phyloP scores from a whole-genome alignment of 371 early-diverging fungal species.

The Batrachochytrium dendrobatidis region DNA sequence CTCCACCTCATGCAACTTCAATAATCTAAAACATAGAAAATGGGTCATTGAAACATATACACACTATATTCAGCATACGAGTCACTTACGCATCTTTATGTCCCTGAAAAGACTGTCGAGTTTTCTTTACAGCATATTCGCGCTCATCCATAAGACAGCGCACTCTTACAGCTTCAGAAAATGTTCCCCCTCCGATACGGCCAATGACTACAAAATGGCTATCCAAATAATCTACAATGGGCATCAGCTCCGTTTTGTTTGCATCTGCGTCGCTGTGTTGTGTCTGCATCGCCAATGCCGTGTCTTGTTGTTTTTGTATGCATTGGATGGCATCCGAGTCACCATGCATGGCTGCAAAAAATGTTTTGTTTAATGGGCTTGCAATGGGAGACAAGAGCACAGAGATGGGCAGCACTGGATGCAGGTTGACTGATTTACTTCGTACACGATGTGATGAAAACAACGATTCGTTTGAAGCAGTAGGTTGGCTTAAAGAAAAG shows the following conservation, averaged over 20 bases:
- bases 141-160: constrained; percentile 47
- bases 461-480: no score
- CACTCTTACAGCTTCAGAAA: constrained; percentile 69
- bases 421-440: no score
- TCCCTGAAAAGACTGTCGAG: constrained; percentile 59
- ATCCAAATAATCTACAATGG: constrained; percentile 34
- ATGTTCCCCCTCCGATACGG: constrained; percentile 69
- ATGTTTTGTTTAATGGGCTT: not conserved
- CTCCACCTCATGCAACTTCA: constrained; percentile 76
- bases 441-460: no score
- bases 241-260: no score
- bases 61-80: constrained; percentile 2
- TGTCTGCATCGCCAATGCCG: constrained; percentile 3
- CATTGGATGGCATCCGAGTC: not conserved
- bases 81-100: constrained; percentile 58
- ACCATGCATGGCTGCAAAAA: not conserved
- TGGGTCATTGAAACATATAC: no score
- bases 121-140: constrained; percentile 71
- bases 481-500: no score
- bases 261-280: not conserved
- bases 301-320: constrained; percentile 9
- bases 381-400: not conserved
- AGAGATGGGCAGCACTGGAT: not conserved
- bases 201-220: constrained; percentile 23
- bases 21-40: constrained; percentile 39